A percentile compares a stretch with the other conserved stretches of the same genome.
Evolutionary conservation across 306 rosid genomes (phyloP).

Genomic region (peach (Prunus persica)): Prunus_persica_NCBIv2 NC_034014.1:15381501-15382000

Average conservation of each 20-base stretch:
- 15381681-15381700: background rate
- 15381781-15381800: background rate
- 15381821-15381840: background rate
- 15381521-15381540: background rate
- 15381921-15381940: background rate
- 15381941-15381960: background rate
- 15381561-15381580: background rate
- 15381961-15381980: background rate
- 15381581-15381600: background rate
- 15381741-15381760: background rate
- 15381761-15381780: background rate
- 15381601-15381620: background rate
- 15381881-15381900: background rate
- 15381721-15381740: background rate
- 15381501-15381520: background rate
- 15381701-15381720: background rate
- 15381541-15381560: background rate
- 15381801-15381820: background rate
- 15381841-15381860: background rate
- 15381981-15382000: background rate
- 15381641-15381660: background rate
- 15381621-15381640: background rate
- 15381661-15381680: background rate
- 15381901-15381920: background rate
- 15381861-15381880: background rate